Evolutionary conservation across 2,329 filamentous ascomycete species (phyloP).

Genomic region (Botrytis tulipae): DNA sequence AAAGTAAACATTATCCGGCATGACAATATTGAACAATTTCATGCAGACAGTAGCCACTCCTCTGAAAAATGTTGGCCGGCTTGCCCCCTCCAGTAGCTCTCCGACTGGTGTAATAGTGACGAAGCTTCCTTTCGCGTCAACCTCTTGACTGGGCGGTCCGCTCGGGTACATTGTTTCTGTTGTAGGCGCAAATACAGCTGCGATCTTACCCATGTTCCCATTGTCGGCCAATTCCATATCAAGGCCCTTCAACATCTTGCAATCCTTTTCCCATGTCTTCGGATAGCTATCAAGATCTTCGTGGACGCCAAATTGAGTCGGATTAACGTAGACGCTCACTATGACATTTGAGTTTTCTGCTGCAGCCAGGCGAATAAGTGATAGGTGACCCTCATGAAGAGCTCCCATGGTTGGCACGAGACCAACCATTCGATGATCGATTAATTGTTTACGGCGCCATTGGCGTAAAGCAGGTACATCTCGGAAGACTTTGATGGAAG

Average conservation of each 20-base stretch:
- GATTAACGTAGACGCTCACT: conserved; percentile 93
- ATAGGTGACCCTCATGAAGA: conserved; percentile 86
- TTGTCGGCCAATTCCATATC: conserved; percentile 70
- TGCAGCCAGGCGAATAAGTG: conserved; percentile 80
- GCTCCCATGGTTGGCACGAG: conserved; percentile 98
- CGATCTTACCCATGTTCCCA: conserved; percentile 62
- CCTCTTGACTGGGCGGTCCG: conserved; percentile 64
- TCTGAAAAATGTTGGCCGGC: conserved; percentile 90
- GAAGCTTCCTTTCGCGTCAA: conserved; percentile 80
- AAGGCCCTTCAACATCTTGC: conserved; percentile 62
- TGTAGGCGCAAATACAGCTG: conserved; percentile 82
- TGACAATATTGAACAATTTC: conserved; percentile 84
- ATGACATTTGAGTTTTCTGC: conserved; percentile 82
- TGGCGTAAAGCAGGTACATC: conserved; percentile 68
- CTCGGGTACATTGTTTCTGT: conserved; percentile 86
- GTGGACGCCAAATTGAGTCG: conserved; percentile 86
- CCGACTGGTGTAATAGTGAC: conserved; percentile 86
- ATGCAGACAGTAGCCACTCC: conserved; percentile 96
- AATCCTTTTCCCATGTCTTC: conserved; percentile 80
- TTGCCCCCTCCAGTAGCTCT: conserved; percentile 77
- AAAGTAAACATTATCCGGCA: conserved; percentile 81
- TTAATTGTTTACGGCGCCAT: conserved; percentile 64
- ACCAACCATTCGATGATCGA: conserved; percentile 70
- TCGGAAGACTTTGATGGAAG: conserved; percentile 70
- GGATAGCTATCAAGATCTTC: conserved; percentile 91